Evolutionary conservation across 1,284 basidiomycete species (phyloP).

Genomic region (Xerocomus amazonicus): DNA sequence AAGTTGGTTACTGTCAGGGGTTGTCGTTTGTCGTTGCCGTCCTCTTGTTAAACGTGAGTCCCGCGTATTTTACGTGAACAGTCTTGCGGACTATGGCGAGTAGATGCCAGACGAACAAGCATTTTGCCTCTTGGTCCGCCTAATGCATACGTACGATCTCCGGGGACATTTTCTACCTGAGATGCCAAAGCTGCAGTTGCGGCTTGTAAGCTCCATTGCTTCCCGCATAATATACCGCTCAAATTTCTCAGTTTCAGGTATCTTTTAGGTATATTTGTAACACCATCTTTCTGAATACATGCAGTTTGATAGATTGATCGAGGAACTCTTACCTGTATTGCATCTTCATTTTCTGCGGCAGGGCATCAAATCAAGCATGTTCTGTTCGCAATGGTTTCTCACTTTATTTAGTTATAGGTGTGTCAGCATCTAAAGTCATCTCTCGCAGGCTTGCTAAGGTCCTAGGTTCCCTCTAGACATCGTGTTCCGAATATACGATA

Average conservation of each 20-base stretch:
- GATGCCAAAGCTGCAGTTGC: conserved; percentile 94
- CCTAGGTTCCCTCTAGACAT: conserved; percentile 90
- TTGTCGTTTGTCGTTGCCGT: conserved; percentile 95
- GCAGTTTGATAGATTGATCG: conserved; percentile 91
- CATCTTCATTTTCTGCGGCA: conserved; percentile 90
- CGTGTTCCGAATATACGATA: conserved; percentile 94
- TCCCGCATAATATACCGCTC: conserved; percentile 4
- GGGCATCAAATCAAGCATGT: conserved; percentile 97
- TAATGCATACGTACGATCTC: conserved; percentile 98
- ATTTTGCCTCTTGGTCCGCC: conserved; percentile 90
- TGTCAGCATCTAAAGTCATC: conserved; percentile 22
- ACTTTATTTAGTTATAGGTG: conserved; percentile 94
- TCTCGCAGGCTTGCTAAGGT: conserved; percentile 5
- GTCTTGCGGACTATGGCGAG: conserved; percentile 4
- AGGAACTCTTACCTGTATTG: conserved; percentile 88
- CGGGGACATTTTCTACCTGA: conserved; percentile 96
- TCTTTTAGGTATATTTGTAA: not conserved
- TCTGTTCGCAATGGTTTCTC: conserved; percentile 96
- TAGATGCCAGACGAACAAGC: conserved; percentile 99
- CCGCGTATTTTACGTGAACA: not conserved
- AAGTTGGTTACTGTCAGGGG: conserved; percentile 97
- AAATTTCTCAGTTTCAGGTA: conserved; percentile 45
- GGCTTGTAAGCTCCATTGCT: conserved; percentile 56
- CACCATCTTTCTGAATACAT: conserved; percentile 9
- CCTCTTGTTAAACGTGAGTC: conserved; percentile 80